A percentile compares a stretch with the other conserved stretches of the same genome.
These are phyloP conservation scores for Pseudogymnoascus sp. DNA, from an alignment of 2,329 filamentous ascomycete species.

Conservation along the genomic window DNA sequence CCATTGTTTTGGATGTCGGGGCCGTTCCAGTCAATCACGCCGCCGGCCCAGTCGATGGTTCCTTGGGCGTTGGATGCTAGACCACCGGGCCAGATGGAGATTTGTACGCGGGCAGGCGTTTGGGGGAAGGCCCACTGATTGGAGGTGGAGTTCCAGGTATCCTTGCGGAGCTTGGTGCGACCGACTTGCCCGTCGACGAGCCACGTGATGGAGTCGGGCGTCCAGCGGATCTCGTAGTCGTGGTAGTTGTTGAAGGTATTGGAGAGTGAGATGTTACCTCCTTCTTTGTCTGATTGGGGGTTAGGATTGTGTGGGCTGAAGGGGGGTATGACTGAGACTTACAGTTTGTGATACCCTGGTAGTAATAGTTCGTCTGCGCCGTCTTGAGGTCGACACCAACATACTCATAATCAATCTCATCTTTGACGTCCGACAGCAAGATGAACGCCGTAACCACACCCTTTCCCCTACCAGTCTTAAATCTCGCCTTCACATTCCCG, in stretches of 20 bases:
- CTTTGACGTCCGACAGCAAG: constrained; percentile 88
- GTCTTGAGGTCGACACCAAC: constrained; percentile 70
- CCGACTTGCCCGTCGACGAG: constrained; percentile 71
- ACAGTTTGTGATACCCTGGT: constrained; percentile 89
- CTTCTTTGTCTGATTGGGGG: constrained; percentile 59
- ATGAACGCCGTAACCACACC: constrained; percentile 99
- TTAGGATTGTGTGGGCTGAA: constrained; percentile 23
- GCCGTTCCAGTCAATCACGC: constrained; percentile 78
- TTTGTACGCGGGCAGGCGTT: constrained; percentile 80
- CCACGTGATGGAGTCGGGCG: constrained; percentile 80
- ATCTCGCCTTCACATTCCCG: constrained; percentile 76
- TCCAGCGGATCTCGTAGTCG: constrained; percentile 91
- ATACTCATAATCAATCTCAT: constrained; percentile 97
- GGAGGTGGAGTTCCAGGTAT: constrained; percentile 79
- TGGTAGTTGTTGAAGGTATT: constrained; percentile 75
- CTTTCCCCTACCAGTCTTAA: constrained; percentile 75
- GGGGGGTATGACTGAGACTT: constrained; percentile 35
- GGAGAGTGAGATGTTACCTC: constrained; percentile 58
- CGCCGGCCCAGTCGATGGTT: constrained; percentile 87
- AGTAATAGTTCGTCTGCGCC: constrained; percentile 95
- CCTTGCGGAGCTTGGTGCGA: constrained; percentile 64
- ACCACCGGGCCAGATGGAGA: constrained; percentile 95
- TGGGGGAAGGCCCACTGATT: constrained; percentile 85
- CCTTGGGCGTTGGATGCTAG: constrained; percentile 69
- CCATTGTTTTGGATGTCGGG: constrained; percentile 72